A percentile compares a stretch with the other conserved stretches of the same genome.
Conservation (phyloP, 805 yeast genomes). For the Saturnispora mendoncae region DNA sequence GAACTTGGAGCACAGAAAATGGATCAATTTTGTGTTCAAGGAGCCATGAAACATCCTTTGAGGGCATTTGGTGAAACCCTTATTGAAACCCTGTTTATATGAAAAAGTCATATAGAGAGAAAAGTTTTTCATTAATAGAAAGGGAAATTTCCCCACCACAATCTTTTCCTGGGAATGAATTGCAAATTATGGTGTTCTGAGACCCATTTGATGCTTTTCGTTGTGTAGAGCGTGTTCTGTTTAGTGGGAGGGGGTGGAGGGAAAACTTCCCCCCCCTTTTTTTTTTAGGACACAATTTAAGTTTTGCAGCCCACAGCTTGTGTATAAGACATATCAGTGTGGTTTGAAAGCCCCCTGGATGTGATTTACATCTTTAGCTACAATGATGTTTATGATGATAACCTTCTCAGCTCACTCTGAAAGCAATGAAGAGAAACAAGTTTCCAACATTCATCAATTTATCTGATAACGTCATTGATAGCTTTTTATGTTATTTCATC, state of each 20-base stretch:
- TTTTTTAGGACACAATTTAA: no score
- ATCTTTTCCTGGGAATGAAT: no score
- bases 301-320: no score
- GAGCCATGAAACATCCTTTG: slow-evolving; percentile 16
- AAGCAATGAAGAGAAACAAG: slow-evolving; percentile 41
- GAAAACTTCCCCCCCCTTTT: no score
- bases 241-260: no score
- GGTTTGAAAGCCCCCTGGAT: no score
- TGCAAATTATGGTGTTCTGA: no score
- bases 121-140: background rate
- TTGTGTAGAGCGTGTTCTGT: no score
- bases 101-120: background rate
- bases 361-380: no score
- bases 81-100: background rate
- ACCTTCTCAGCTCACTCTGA: slow-evolving; percentile 52
- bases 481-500: background rate
- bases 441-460: slow-evolving; percentile 43
- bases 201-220: no score
- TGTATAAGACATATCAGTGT: no score
- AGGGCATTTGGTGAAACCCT: background rate
- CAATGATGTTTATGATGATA: slow-evolving; percentile 36
- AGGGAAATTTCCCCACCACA: no score
- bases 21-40: slow-evolving; percentile 8
- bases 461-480: slow-evolving; percentile 20
- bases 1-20: slow-evolving; percentile 13